Evolutionary conservation across 352 stramenopile genomes (phyloP).

Genomic region (Plasmopara halstedii): DNA sequence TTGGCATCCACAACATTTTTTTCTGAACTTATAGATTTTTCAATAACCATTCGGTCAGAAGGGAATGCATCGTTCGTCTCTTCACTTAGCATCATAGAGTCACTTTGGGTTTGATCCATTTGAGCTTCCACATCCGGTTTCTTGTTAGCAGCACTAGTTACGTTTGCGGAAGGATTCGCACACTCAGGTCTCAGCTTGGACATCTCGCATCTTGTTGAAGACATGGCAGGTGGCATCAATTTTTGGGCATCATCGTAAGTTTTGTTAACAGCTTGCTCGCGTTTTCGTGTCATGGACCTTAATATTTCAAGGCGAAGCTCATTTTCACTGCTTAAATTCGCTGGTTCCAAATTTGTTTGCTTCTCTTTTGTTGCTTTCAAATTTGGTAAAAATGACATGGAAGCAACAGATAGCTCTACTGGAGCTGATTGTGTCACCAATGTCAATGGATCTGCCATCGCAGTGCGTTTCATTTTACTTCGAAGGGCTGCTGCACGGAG

Average conservation of each 20-base stretch:
- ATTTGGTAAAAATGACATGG: conserved; percentile 2
- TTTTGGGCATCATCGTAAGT: background rate
- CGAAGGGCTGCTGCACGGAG: conserved; percentile 57
- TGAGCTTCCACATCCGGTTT: background rate
- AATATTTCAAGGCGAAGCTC: conserved; percentile 39
- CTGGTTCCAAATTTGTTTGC: conserved; percentile 3
- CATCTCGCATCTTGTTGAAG: background rate
- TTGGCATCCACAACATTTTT: conserved; percentile 5
- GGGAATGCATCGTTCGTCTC: no score
- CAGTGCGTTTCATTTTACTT: conserved; percentile 46
- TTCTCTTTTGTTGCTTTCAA: background rate
- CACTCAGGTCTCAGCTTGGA: background rate
- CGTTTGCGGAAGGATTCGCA: background rate
- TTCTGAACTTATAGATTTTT: conserved; percentile 4
- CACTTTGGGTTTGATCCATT: background rate
- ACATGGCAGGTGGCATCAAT: background rate
- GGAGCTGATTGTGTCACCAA: conserved; percentile 1
- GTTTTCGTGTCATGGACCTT: conserved; percentile 36
- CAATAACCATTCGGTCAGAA: no score
- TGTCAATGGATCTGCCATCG: conserved; percentile 3
- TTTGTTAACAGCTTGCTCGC: conserved; percentile 12
- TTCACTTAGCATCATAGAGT: no score
- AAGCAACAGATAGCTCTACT: background rate
- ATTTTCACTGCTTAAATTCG: conserved; percentile 26
- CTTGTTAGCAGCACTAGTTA: background rate